Evolutionary conservation across 176 grass and related monocot genomes (phyloP), one percentile per base, ranked within the genome.

Genomic region (Aegilops tauschii): DNA sequence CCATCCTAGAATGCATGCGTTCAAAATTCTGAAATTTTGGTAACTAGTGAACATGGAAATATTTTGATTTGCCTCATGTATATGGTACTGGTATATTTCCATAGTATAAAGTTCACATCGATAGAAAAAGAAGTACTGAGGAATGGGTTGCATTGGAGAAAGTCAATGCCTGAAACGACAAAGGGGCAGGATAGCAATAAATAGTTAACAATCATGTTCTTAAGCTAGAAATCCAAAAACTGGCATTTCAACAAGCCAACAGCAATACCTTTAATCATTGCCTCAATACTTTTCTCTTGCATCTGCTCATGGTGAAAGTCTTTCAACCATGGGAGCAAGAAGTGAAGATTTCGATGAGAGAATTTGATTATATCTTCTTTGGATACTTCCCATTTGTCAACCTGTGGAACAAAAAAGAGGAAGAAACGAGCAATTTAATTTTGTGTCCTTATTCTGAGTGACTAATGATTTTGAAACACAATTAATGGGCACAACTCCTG

Each of bases 291-390:
- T 83, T 78, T 98, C 88, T 98, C 96, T 77, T 37, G 21, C 65
- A 67, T 82, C 82, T 94, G 96, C 69, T 92, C 92, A 30, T 86
- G 74, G 21, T 82, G 82, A 14, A 95, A 71, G 31, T 89, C 69
- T 87, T 90, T 90, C 75, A 98, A 63, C 93, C 93, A 95, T 69
- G 93, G 93, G 39, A 94, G 87, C 40, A 95, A 35, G 56, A 86
- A 91, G 36, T 28, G 62, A 8, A 80, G 12, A 63, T 42, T 83
- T 27, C 75, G 79, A 61, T 4, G 11, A 13, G 67, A 85, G 49
- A 62, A 95, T 39, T 82, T 85, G 20, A 89, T 23, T 78, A 61
- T 76, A 63, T 92, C 81, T 50, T 81, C 56, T 2, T 76, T 1
- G 32, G 82, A 80, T 8, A 90, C 45, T 7, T 28, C 3, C 21